Conservation (phyloP, 768 basidiomycete genomes). For the Psilocybe tampanensis region DNA sequence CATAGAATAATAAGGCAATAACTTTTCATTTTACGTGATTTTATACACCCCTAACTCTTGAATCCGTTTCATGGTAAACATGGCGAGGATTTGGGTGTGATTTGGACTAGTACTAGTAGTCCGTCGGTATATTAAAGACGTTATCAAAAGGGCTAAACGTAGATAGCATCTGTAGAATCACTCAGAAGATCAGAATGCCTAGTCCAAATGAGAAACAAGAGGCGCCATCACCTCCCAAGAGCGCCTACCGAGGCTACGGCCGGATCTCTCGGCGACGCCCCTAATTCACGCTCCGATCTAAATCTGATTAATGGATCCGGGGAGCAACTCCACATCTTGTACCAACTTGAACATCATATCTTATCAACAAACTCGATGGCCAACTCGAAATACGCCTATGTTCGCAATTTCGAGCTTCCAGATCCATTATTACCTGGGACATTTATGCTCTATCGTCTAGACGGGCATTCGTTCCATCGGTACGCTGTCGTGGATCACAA, state of each 20-base stretch:
- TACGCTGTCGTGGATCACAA: conserved; percentile 27
- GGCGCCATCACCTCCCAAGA: no score
- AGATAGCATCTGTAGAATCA: no score
- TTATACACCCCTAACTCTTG: no score
- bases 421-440: conserved; percentile 84
- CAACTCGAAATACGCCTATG: conserved; percentile 90
- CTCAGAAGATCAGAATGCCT: no score
- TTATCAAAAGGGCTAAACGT: no score
- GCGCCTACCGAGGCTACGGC: neutral
- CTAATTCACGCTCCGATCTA: neutral
- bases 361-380: conserved; percentile 61
- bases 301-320: neutral
- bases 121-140: no score
- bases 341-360: neutral
- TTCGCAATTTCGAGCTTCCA: conserved; percentile 85
- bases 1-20: no score
- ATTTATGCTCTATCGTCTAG: conserved; percentile 84
- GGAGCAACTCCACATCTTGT: neutral
- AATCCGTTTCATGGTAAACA: no score
- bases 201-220: no score
- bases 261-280: neutral
- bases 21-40: no score
- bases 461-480: conserved; percentile 95
- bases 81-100: no score
- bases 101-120: no score